Base-by-base conservation (phyloP, 306 rosid genomes). In the Prunus mira region DNA sequence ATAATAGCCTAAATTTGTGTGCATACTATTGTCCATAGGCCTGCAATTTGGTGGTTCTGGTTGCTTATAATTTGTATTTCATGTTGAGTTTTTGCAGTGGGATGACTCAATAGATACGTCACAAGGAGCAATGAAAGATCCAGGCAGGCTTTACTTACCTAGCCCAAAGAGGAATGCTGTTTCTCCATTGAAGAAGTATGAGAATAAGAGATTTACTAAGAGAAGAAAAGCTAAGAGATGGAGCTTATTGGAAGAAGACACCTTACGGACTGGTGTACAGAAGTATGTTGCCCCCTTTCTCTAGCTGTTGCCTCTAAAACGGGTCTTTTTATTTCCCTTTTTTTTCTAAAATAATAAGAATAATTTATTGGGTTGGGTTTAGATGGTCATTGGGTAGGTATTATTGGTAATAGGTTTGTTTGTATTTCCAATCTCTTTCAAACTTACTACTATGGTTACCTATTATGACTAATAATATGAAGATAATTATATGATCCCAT, bases 181-280 rank as follows among this genome's bases (percentile, higher is more conserved):
- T 77, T 83, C 97, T 76, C 95, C 92, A 2, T 76, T 89, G 79
- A 76, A 84, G 81, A 75, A 12, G 51, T 74, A 86, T 11, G 85
- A 54, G 77, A 25, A 56, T 11, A 14, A n/a, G 28, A 71, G 56
- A 9, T 0, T 76, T 28, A 58, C 71, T 32, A 86, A 82, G 77
- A 89, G 89, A 82, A 86, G 85, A 83, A 87, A 32, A 82, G 0
- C 12, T 1, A 86, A 81, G 86, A 86, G 49, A 80, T 95, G 98
- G 98, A 85, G 83, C 69, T 14, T 80, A 17, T 57, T 86, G 73
- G 98, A 95, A 82, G 97, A 90, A 86, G 93, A 88, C 25, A 82
- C 95, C 7, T 84, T 95, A 74, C 75, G 90, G 81, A 79, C 69
- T 38, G 97, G 85, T 25, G 93, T 92, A 25, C 70, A 87, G 34